Conservation (phyloP, 805 yeast species). For the Saccharomycopsis synnaedendra region DNA sequence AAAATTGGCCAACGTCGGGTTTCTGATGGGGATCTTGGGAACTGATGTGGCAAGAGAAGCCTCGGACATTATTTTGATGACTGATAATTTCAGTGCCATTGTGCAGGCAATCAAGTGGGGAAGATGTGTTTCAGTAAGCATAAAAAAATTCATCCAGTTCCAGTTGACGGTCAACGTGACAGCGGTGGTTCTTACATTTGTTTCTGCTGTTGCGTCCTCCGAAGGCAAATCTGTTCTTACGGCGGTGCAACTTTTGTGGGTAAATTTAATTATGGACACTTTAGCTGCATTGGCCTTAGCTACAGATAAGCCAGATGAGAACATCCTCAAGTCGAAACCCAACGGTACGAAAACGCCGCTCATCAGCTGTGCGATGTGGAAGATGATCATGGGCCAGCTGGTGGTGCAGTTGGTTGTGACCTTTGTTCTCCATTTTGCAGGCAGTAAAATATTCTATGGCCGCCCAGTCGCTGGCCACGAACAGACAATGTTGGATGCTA, state of each 20-base stretch:
- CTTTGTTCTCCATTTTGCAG: slow-evolving; percentile 72
- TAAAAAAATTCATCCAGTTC: slow-evolving; percentile 91
- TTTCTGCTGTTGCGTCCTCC: slow-evolving; percentile 78
- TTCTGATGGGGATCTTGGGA: slow-evolving; percentile 97
- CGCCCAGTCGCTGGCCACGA: slow-evolving; percentile 29
- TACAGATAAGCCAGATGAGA: slow-evolving; percentile 88
- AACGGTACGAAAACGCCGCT: slow-evolving; percentile 70
- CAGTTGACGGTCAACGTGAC: slow-evolving; percentile 94
- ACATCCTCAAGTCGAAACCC: slow-evolving; percentile 70
- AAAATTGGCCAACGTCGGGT: slow-evolving; percentile 94
- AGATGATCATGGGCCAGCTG: slow-evolving; percentile 90
- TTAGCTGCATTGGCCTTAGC: slow-evolving; percentile 96
- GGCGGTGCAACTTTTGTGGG: slow-evolving; percentile 97
- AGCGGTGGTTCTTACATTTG: slow-evolving; percentile 90
- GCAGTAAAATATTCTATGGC: slow-evolving; percentile 44
- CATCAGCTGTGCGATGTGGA: slow-evolving; percentile 93
- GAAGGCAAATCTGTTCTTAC: slow-evolving; percentile 82
- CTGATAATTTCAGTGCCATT: slow-evolving; percentile 88
- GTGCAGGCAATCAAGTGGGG: slow-evolving; percentile 99
- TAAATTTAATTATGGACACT: slow-evolving; percentile 95
- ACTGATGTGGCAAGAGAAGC: slow-evolving; percentile 99
- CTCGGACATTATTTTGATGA: slow-evolving; percentile 83
- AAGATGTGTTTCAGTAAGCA: slow-evolving; percentile 88
- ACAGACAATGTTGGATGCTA: slow-evolving; percentile 54
- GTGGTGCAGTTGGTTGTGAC: slow-evolving; percentile 69